phyloP scores from a whole-genome alignment of 1,139 yeast genomes.

The Debaryomyces sp. region DNA sequence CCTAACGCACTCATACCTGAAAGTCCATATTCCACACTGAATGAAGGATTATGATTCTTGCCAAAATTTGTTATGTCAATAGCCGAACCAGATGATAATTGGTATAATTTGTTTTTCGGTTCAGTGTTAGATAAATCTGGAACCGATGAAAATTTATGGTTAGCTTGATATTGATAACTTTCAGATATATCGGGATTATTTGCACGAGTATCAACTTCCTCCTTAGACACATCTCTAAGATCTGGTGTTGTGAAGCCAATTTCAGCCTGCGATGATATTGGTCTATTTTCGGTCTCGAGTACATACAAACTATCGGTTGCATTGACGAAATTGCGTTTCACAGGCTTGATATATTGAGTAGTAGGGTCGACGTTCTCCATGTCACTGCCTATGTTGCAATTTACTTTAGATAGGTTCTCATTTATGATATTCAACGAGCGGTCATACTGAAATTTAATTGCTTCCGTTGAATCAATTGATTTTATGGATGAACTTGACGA shows the following conservation, averaged over 20 bases:
- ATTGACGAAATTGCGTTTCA: conserved; percentile 15
- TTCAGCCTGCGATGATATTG: conserved; percentile 35
- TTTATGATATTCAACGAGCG: conserved; percentile 31
- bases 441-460: conserved; percentile 22
- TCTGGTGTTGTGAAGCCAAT: conserved; percentile 15
- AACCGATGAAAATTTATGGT: conserved; percentile 23
- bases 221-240: not conserved
- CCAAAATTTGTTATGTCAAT: conserved; percentile 48
- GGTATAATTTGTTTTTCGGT: conserved; percentile 19
- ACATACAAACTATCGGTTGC: conserved; percentile 7
- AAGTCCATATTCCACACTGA: conserved; percentile 14
- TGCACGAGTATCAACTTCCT: conserved; percentile 8
- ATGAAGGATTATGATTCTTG: conserved; percentile 43
- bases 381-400: not conserved
- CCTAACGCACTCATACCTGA: not conserved
- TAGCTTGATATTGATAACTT: conserved; percentile 5
- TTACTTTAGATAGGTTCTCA: conserved; percentile 26
- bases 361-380: not conserved
- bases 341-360: conserved; percentile 14
- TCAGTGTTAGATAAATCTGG: conserved; percentile 25
- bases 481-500: conserved; percentile 15
- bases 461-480: conserved; percentile 22
- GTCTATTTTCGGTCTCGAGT: conserved; percentile 21
- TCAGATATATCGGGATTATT: conserved; percentile 7
- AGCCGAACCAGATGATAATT: conserved; percentile 41